A percentile compares a stretch with the other conserved stretches of the same genome.
These are phyloP conservation scores for Hanseniaspora gamundiae DNA, from an alignment of 1,139 yeast species.

Conservation along the genomic window DNA sequence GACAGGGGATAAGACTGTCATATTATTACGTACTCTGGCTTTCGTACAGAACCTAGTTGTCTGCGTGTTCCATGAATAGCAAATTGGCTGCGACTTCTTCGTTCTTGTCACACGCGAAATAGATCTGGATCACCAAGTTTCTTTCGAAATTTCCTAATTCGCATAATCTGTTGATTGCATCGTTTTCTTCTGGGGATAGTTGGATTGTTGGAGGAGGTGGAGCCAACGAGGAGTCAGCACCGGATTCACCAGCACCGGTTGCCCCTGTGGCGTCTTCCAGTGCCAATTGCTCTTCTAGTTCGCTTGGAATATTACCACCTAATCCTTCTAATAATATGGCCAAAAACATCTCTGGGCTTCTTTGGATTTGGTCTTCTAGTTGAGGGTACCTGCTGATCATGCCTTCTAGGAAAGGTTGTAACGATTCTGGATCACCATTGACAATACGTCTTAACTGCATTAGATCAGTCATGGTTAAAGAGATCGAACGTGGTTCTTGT, in stretches of 20 bases:
- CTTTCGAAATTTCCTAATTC: slow-evolving; percentile 82
- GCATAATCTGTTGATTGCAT: slow-evolving; percentile 75
- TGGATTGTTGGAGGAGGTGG: slow-evolving; percentile 28
- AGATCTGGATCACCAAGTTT: slow-evolving; percentile 79
- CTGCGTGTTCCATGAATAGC: slow-evolving; percentile 35
- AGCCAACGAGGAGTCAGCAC: slow-evolving; percentile 27
- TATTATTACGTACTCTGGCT: too few species aligned
- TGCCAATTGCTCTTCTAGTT: slow-evolving; percentile 13
- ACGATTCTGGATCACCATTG: slow-evolving; percentile 78
- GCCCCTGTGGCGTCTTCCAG: slow-evolving; percentile 4
- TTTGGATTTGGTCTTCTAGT: slow-evolving; percentile 67
- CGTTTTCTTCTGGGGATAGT: slow-evolving; percentile 74
- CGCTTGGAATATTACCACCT: slow-evolving; percentile 29
- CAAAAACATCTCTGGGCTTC: slow-evolving; percentile 78
- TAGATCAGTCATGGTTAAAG: slow-evolving; percentile 35
- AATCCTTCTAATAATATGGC: slow-evolving; percentile 55
- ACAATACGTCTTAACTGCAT: slow-evolving; percentile 65
- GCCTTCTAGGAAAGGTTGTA: slow-evolving; percentile 75
- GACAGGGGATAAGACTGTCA: too few species aligned
- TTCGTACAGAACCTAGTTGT: too few species aligned
- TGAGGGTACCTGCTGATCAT: slow-evolving; percentile 79
- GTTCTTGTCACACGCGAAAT: slow-evolving; percentile 95
- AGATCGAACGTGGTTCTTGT: slow-evolving; percentile 23
- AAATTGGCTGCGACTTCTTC: slow-evolving; percentile 95
- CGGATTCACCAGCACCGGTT: slow-evolving; percentile 3